Base-by-base conservation (phyloP, 2,329 filamentous ascomycete genomes). In the Colletotrichum euphorbiae region DNA sequence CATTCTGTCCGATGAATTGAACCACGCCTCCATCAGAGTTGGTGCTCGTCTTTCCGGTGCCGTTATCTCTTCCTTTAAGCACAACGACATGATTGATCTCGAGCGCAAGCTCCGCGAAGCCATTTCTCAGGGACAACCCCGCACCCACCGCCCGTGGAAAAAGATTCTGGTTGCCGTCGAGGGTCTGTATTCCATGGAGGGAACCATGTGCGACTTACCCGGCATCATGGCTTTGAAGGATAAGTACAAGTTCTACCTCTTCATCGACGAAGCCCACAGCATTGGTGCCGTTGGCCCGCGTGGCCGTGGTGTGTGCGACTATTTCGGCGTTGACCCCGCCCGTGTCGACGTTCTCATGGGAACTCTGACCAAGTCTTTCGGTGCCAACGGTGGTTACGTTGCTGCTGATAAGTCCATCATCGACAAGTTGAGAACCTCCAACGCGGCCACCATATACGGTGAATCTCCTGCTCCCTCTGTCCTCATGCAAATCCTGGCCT, bases 91-190 rank as follows among this genome's bases (percentile, higher is more conserved):
- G 91, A 82, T 80, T 31, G 91, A 97, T 73, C 85, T 99, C 17
- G 96, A 99, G 81, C 88, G 88, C 68, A 90, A 92, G 73, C 88
- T 99, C 6, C 91, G 96, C 46, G 94, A 98, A 77, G 92, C 90
- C 72, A 98, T 99, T 77, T 94, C 95, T 13, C 95, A 98, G 81
- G 96, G 96, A 50, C 96, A 99, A 78, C 96, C 96, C 60, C 92
- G 96, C 72, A 99, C 95, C n/a, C 96, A 99, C 80, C 92, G 96
- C 33, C 96, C 96, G 1, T 99, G 96, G 96, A 98, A 97, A 86
- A 99, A 98, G 89, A 98, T 99, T 69, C 80, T 99, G 58, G 93
- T 99, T 50, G 94, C 95, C 42, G 93, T 99, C 42, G 96, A 99
- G 79, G 96, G 96, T 73, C 87, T 99, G 19, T 99, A 99, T 85